Percentiles rank a stretch among this genome's conserved stretches.
phyloP scores from a whole-genome alignment of 495 filamentous ascomycete species.

The Hypoxylon subgilvum region DNA sequence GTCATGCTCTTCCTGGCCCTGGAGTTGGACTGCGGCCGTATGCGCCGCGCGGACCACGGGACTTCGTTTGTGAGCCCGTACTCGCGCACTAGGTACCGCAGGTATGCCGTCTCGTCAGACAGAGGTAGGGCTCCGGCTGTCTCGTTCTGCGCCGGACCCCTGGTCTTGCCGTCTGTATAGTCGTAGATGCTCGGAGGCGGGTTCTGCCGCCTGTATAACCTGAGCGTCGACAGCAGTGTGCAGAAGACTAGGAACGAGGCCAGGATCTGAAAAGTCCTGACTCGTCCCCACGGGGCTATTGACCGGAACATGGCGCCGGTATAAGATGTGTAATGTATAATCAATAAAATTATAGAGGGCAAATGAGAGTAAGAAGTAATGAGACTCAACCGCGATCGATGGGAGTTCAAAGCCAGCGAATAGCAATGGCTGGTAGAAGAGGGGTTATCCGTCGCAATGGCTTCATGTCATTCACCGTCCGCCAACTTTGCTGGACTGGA shows the following conservation, averaged over 20 bases:
- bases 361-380: conserved; percentile 6
- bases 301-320: conserved; percentile 6
- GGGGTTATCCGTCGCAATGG: conserved; percentile 2
- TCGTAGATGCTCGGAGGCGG: conserved; percentile 23
- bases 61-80: conserved; percentile 30
- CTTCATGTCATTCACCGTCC: background rate
- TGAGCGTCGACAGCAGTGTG: conserved; percentile 22
- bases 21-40: conserved; percentile 6
- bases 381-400: background rate
- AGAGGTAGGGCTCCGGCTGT: background rate
- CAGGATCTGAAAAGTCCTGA: conserved; percentile 3
- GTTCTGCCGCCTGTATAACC: conserved; percentile 11
- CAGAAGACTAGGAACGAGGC: conserved; percentile 16
- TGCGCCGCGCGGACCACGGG: conserved; percentile 25
- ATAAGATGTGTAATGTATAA: background rate
- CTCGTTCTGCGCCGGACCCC: conserved; percentile 18
- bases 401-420: background rate
- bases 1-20: conserved; percentile 28
- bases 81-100: conserved; percentile 20
- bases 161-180: conserved; percentile 32
- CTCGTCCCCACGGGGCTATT: background rate
- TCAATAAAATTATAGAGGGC: background rate
- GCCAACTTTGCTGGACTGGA: background rate
- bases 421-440: background rate
- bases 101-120: conserved; percentile 31